phyloP scores from a whole-genome alignment of 495 filamentous ascomycete genomes.

The Xylona heveae region DNA sequence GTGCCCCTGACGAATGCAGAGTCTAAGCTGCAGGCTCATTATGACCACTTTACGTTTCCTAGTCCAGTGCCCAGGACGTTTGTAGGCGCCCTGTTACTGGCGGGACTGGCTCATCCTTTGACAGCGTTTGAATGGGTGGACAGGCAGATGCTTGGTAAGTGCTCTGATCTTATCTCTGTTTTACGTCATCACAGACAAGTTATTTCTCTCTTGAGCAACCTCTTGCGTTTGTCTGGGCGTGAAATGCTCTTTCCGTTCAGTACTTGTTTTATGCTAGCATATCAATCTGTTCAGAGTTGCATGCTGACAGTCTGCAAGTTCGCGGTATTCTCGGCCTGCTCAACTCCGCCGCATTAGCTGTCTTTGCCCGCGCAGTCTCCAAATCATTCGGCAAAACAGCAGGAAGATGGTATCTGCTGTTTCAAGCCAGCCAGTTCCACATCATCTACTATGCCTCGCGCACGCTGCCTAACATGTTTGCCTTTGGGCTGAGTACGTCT shows the following conservation, averaged over 20 bases:
- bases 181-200: background rate
- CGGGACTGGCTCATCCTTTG: conserved; percentile 44
- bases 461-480: conserved; percentile 91
- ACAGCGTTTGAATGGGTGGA: conserved; percentile 22
- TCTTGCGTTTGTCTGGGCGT: background rate
- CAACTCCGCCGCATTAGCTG: conserved; percentile 46
- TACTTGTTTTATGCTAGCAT: too few relatives aligned
- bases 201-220: background rate
- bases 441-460: conserved; percentile 83
- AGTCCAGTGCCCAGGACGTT: conserved; percentile 85
- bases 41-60: conserved; percentile 84
- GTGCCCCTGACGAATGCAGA: conserved; percentile 35
- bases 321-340: conserved; percentile 58
- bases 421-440: conserved; percentile 83
- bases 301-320: conserved; percentile 21
- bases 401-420: conserved; percentile 61
- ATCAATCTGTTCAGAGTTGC: background rate
- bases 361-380: conserved; percentile 39
- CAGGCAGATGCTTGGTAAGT: conserved; percentile 30
- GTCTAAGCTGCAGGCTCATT: conserved; percentile 29
- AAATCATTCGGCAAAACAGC: conserved; percentile 45
- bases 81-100: conserved; percentile 52
- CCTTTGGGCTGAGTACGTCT: conserved; percentile 56
- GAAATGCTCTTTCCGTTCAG: too few relatives aligned
- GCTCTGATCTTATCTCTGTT: too few relatives aligned